phyloP scores from a whole-genome alignment of 2,329 filamentous ascomycete species.

The Phaeosphaeria sp. region DNA sequence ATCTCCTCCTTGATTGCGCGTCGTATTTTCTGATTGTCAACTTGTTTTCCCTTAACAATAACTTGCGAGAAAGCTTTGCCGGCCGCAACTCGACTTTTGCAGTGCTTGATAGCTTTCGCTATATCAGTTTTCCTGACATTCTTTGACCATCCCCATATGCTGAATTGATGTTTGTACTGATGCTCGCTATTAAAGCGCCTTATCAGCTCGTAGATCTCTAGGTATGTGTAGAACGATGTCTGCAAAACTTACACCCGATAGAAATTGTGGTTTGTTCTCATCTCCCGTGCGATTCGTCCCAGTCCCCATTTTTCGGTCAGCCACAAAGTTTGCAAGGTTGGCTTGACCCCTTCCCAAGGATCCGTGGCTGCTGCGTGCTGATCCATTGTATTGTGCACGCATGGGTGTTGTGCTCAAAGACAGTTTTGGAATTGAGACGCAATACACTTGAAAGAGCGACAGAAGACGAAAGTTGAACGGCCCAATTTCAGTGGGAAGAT shows the following conservation, averaged over 20 bases:
- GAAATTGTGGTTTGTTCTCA: background rate
- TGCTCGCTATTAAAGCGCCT: slow-evolving; percentile 22
- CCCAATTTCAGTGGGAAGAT: no score
- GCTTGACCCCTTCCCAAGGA: background rate
- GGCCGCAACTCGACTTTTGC: slow-evolving; percentile 19
- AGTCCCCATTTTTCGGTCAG: background rate
- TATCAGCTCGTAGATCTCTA: background rate
- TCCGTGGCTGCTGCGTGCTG: background rate
- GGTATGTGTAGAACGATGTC: background rate
- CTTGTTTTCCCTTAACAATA: slow-evolving; percentile 28
- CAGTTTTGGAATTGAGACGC: no score
- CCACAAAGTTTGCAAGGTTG: background rate
- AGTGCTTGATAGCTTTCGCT: background rate
- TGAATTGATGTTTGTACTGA: slow-evolving; percentile 45
- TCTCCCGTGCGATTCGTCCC: background rate
- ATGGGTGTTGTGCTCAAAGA: no score
- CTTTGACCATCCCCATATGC: slow-evolving; percentile 41
- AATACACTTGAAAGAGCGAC: no score
- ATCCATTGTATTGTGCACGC: background rate
- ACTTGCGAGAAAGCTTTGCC: slow-evolving; percentile 18
- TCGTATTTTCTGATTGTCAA: slow-evolving; percentile 35
- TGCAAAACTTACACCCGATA: background rate
- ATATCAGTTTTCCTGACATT: slow-evolving; percentile 19
- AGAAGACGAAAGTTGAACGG: no score
- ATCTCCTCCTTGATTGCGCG: slow-evolving; percentile 27